Percentiles rank a stretch among this genome's conserved stretches.
Conservation (phyloP, 148 eudicot species). For the Silene conica region DNA sequence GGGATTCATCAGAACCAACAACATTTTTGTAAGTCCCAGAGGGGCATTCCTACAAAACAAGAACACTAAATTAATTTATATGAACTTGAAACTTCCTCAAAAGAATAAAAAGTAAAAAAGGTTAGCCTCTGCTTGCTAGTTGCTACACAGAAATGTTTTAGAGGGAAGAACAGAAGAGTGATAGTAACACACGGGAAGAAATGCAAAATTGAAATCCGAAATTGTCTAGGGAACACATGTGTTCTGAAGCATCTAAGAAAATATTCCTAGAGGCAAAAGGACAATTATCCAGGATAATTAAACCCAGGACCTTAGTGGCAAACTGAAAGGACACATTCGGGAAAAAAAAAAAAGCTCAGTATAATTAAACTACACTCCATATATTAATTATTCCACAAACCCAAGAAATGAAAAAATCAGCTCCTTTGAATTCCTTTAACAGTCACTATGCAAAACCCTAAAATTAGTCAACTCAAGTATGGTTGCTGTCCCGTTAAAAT, state of each 20-base stretch:
- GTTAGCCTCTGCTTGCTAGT: neutral
- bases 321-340: neutral
- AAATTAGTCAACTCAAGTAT: neutral
- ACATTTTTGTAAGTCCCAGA: slow-evolving; percentile 84
- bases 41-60: slow-evolving; percentile 74
- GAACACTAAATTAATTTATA: neutral
- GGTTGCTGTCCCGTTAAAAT: neutral
- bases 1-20: slow-evolving; percentile 67
- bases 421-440: neutral
- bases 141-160: neutral
- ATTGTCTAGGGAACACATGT: neutral
- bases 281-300: no score
- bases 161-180: neutral
- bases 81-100: neutral
- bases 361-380: neutral
- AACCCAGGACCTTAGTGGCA: neutral
- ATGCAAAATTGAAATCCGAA: neutral
- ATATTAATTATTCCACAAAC: neutral
- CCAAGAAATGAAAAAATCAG: neutral
- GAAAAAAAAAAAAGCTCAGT: neutral
- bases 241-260: neutral
- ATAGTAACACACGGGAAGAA: neutral
- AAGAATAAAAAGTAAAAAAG: no score
- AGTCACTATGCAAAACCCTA: neutral
- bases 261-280: neutral